A percentile compares a stretch with the other conserved stretches of the same genome.
These are phyloP conservation scores for Leccinum arenicola DNA, from an alignment of 768 basidiomycete species.

Conservation along the genomic window DNA sequence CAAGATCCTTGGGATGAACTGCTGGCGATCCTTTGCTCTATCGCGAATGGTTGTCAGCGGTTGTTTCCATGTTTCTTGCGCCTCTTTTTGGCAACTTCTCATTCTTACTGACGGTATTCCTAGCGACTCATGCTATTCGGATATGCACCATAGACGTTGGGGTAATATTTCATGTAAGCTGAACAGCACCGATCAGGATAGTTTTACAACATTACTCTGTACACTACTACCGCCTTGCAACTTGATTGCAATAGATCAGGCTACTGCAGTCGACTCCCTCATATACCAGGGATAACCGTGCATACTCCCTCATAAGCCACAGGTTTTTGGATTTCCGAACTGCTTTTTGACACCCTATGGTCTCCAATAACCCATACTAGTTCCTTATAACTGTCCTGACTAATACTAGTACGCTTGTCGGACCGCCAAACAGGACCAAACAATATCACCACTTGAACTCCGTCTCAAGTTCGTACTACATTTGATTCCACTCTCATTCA, in stretches of 20 bases:
- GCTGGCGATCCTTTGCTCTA: slow-evolving; percentile 32
- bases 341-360: too few species aligned
- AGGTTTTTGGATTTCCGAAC: too few species aligned
- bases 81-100: neutral
- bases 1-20: slow-evolving; percentile 30
- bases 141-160: neutral
- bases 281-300: too few species aligned
- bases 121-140: slow-evolving; percentile 8
- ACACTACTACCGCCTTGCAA: neutral
- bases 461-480: too few species aligned
- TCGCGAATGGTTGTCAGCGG: slow-evolving; percentile 31
- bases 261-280: too few species aligned
- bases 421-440: slow-evolving; percentile 25
- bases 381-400: too few species aligned
- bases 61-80: slow-evolving; percentile 28
- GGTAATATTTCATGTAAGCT: neutral
- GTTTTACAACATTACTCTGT: neutral
- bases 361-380: too few species aligned
- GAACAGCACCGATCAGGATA: neutral
- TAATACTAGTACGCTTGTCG: neutral
- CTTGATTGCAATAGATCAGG: neutral
- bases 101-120: neutral
- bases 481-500: neutral
- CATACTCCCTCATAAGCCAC: too few species aligned
- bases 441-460: neutral